Evolutionary conservation across 768 basidiomycete genomes (phyloP), one percentile per base, ranked within the genome.

Genomic region (Amanita rimosa): DNA sequence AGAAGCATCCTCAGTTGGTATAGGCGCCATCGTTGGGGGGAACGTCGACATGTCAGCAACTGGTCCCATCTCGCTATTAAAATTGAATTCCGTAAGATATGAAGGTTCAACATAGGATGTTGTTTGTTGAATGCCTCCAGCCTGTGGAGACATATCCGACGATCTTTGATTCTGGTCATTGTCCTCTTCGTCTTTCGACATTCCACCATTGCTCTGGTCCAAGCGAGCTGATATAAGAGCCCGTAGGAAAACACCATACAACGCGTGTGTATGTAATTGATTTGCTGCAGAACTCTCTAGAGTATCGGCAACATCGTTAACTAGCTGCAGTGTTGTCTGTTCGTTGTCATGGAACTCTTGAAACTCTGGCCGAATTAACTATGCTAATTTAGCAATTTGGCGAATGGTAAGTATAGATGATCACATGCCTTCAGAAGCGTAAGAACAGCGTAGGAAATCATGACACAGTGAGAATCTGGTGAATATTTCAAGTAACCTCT

Each of bases 381-480:
- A 54, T 1, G 51, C 21, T 46, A 24, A 50, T 48, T 22, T 13
- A n/a, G 16, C 43, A 49, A 48, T 44, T n/a, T 45, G 43, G 22
- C 29, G 49, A n/a, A 9, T 2, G 13, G 9, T 22, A 13, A 26
- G 46, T 22, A 16, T 6, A 31, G 40, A 13, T 45, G 13, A 31
- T 44, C 49, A 65, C 71, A 49, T 45, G 91, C 87, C 82, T 97
- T 98, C 53, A 99, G 72, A 54, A 97, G 69, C 58, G 85, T 95
- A 50, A 96, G 69, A 6, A 97, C 85, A 0, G 91, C 93, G 64
- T 98, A 96, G n/a, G 85, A 86, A 39, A 78, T 79, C 68, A 88
- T 84, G 7, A 98, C 94, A 54, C 88, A 95, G 57, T 87, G 85
- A 4, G 88, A 85, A 62, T 98, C 94, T 3, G 92, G 87, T 0